These are phyloP conservation scores for Debaryomyces maramus DNA, from an alignment of 805 yeast species.

Conservation along the genomic window DNA sequence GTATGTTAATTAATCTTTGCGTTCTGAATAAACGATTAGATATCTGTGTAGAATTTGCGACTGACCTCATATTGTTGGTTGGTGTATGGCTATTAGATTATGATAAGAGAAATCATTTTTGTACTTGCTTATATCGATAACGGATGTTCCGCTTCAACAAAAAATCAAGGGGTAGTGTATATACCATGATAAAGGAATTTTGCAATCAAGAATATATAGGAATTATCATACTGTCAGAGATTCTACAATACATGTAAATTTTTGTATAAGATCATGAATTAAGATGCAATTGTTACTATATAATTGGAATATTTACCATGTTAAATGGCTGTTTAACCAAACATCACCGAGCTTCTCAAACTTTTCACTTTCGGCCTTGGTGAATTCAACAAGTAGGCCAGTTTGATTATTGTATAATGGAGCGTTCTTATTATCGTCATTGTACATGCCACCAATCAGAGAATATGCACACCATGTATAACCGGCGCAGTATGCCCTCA, in stretches of 20 bases:
- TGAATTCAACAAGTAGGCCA: conserved; percentile 25
- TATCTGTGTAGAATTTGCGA: conserved; percentile 27
- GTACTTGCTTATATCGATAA: too few species aligned
- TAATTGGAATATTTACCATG: too few species aligned
- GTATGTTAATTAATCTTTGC: conserved; percentile 27
- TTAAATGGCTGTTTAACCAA: conserved; percentile 27
- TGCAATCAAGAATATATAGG: too few species aligned
- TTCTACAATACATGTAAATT: too few species aligned
- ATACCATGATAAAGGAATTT: too few species aligned
- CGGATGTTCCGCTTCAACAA: too few species aligned
- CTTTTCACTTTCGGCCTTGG: conserved; percentile 19
- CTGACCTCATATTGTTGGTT: background rate
- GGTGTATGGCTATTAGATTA: too few species aligned
- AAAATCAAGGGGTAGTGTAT: too few species aligned
- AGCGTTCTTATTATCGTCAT: conserved; percentile 8
- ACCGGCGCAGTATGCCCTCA: conserved; percentile 29
- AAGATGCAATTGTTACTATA: too few species aligned
- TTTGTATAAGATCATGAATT: too few species aligned
- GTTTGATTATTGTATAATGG: conserved; percentile 12
- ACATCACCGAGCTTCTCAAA: conserved; percentile 26
- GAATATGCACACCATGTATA: conserved; percentile 35
- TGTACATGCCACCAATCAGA: conserved; percentile 20
- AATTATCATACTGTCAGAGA: too few species aligned
- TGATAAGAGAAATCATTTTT: too few species aligned
- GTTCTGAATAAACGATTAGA: conserved; percentile 32